These are phyloP conservation scores for Xylaria sp. DNA, from an alignment of 2,329 filamentous ascomycete genomes.

Conservation along the genomic window DNA sequence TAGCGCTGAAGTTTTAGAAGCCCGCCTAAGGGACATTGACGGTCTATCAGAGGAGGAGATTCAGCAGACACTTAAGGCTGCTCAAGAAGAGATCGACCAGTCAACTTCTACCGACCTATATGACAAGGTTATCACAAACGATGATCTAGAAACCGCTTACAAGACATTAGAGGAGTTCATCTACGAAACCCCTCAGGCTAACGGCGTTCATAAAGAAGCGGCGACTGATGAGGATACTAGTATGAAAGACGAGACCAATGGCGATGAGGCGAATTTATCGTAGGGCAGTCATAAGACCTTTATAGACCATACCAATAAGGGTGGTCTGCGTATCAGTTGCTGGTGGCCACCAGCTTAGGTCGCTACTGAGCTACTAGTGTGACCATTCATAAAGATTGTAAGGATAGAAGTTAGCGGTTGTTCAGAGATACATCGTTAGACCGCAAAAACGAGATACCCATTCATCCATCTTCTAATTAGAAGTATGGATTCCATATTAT, in stretches of 20 bases:
- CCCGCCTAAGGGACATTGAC: conserved; percentile 49
- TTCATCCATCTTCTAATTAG: too few relatives aligned
- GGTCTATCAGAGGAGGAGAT: conserved; percentile 55
- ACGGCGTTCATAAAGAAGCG: conserved; percentile 35
- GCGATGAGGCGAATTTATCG: conserved; percentile 9
- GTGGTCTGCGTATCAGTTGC: neutral
- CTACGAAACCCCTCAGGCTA: conserved; percentile 42
- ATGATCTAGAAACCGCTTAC: conserved; percentile 56
- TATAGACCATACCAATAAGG: too few relatives aligned
- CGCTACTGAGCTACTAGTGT: neutral
- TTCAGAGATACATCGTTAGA: neutral
- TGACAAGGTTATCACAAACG: conserved; percentile 58
- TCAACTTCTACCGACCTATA: conserved; percentile 53
- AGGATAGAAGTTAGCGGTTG: neutral
- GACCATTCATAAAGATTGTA: neutral
- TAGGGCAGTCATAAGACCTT: conserved; percentile 4
- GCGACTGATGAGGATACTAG: conserved; percentile 27
- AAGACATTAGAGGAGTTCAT: conserved; percentile 56
- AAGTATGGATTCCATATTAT: too few relatives aligned
- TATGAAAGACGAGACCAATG: conserved; percentile 19
- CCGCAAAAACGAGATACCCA: conserved; percentile 19
- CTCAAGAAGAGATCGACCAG: conserved; percentile 50
- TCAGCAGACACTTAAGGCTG: conserved; percentile 48
- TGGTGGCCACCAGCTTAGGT: neutral
- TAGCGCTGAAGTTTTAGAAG: conserved; percentile 44